phyloP scores from a whole-genome alignment of 139 green algal species.

The Chlorella sp. region DNA sequence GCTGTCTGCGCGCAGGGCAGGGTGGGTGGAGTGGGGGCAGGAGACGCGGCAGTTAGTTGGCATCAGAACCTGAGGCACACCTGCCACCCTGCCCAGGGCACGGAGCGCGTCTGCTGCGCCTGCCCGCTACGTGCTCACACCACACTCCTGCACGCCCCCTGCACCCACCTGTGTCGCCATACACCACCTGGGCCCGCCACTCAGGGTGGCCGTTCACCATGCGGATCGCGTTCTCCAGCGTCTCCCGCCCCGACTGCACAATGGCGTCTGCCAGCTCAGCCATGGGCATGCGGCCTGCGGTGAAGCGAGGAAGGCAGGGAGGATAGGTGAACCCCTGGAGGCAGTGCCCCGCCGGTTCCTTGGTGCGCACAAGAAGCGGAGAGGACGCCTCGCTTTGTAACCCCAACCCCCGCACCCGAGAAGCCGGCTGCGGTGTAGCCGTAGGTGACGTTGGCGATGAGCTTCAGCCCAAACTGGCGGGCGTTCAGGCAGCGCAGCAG shows the following conservation, averaged over 20 bases:
- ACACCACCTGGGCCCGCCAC: constrained; percentile 85
- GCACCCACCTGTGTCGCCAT: constrained; percentile 74
- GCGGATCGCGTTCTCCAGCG: constrained; percentile 90
- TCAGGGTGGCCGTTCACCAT: constrained; percentile 70
- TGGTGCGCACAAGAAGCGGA: too few species aligned
- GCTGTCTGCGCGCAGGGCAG: constrained; percentile 59
- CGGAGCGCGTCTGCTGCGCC: too few species aligned
- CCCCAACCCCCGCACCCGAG: constrained; percentile 54
- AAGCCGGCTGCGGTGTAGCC: constrained; percentile 85
- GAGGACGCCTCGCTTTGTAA: too few species aligned
- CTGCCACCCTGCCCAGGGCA: too few species aligned
- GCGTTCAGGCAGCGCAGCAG: constrained; percentile 92
- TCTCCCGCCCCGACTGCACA: constrained; percentile 84
- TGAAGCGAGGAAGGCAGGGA: background rate
- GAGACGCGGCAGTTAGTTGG: background rate
- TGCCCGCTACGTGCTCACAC: background rate
- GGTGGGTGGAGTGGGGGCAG: background rate
- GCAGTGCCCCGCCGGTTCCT: too few species aligned
- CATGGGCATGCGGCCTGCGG: constrained; percentile 90
- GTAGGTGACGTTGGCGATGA: constrained; percentile 98
- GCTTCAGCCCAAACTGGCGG: constrained; percentile 96
- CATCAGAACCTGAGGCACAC: too few species aligned
- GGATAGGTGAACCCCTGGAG: too few species aligned
- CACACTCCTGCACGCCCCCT: background rate
- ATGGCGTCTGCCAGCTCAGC: constrained; percentile 97